phyloP scores from a whole-genome alignment of 2,329 filamentous ascomycete species.

The Talaromyces sp. region DNA sequence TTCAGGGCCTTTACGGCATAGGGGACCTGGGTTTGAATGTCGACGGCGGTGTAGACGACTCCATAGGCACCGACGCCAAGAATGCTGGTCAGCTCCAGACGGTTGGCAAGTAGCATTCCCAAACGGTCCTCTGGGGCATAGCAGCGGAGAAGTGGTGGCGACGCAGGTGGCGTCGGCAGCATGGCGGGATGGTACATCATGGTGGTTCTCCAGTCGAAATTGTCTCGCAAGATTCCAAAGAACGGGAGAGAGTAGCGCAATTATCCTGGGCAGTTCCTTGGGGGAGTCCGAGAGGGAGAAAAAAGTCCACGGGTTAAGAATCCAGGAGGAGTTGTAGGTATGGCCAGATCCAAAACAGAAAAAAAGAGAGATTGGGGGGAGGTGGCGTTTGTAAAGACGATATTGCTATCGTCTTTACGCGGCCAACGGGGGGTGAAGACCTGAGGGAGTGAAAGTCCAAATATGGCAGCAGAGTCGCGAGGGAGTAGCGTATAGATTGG shows the following conservation, averaged over 20 bases:
- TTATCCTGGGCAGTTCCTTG: conserved; percentile 13
- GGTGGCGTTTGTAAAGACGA: conserved; percentile 12
- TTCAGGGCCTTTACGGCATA: conserved; percentile 97
- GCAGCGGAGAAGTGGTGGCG: conserved; percentile 45
- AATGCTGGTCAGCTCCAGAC: conserved; percentile 77
- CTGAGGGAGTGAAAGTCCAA: conserved; percentile 1
- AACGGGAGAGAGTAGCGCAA: not conserved
- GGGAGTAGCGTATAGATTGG: not conserved
- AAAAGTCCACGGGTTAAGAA: not conserved
- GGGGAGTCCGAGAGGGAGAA: not conserved
- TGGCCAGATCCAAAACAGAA: conserved; percentile 3
- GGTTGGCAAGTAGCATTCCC: conserved; percentile 76
- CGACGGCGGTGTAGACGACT: conserved; percentile 86
- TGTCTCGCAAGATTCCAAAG: not conserved
- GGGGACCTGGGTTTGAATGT: conserved; percentile 71
- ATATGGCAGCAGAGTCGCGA: not conserved
- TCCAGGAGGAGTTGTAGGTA: not conserved
- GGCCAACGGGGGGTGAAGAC: not conserved
- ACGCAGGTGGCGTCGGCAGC: conserved; percentile 44
- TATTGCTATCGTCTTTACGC: conserved; percentile 14
- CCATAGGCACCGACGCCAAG: conserved; percentile 94
- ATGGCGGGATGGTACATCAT: conserved; percentile 39
- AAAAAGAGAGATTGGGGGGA: conserved; percentile 6
- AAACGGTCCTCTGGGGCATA: conserved; percentile 76
- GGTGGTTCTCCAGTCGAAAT: conserved; percentile 1